phyloP scores from a whole-genome alignment of 352 stramenopile genomes.

The Phytophthora vignae region DNA sequence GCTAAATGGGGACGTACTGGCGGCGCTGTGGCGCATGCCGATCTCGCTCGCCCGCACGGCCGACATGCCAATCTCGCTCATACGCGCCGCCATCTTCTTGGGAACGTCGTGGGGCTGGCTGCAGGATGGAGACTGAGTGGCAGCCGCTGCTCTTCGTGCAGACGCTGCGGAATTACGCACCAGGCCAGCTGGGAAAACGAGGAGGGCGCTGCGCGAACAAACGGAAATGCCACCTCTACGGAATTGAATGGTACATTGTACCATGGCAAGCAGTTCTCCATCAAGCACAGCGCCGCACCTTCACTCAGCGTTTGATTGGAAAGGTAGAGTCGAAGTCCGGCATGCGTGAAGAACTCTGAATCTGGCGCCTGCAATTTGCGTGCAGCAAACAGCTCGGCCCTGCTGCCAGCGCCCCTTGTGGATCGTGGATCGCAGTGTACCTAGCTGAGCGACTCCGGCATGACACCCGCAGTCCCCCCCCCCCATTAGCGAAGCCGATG shows the following conservation, averaged over 20 bases:
- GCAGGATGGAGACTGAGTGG: constrained; percentile 20
- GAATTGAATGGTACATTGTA: constrained; percentile 6
- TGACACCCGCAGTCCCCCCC: no score
- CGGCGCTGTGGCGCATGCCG: constrained; percentile 48
- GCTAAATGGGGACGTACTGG: constrained; percentile 29
- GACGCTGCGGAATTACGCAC: constrained; percentile 25
- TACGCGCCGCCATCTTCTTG: constrained; percentile 38
- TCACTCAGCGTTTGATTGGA: no score
- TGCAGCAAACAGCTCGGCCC: no score
- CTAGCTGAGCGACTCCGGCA: no score
- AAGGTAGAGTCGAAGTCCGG: no score
- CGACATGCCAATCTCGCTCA: constrained; percentile 46
- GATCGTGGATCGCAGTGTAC: no score
- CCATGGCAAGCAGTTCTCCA: no score
- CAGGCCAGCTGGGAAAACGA: constrained; percentile 30
- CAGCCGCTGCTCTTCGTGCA: constrained; percentile 18
- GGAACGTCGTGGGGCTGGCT: not conserved
- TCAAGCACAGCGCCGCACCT: no score
- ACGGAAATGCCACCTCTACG: constrained; percentile 23
- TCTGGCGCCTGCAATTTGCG: no score
- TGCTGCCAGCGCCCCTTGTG: no score
- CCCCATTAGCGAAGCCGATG: no score
- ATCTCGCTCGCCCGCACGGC: constrained; percentile 46
- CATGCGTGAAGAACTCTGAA: no score
- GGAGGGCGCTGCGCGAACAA: constrained; percentile 10